Evolutionary conservation across 2,329 filamentous ascomycete species (phyloP), one percentile per base, ranked within the genome.

Genomic region (Neoscytalidium dimidiatum): DNA sequence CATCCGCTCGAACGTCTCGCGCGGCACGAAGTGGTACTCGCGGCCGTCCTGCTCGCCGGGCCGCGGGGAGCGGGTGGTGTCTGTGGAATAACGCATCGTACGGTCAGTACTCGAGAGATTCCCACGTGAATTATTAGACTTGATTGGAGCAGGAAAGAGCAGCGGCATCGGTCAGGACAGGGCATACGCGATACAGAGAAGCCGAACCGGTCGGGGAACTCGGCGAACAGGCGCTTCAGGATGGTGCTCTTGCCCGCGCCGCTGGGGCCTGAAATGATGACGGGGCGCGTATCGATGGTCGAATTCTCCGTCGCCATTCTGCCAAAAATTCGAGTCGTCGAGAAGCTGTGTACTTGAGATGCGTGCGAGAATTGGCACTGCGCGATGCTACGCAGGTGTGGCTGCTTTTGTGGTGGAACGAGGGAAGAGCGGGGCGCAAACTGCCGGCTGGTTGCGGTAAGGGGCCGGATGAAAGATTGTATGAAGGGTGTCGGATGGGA

Each of bases 201-300:
- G 64, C 84, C 88, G 71, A 94, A 92, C 21, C 87, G 86, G 60
- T 86, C 85, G 6, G 86, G 86, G 73, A 88, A 86, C 64, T 85
- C 83, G 29, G 87, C 81, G 75, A 92, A 90, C 57, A 94, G 87
- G 53, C 86, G 83, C 73, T 88, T 88, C 77, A 91, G 89, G 67
- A 94, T 87, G 13, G 92, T 94, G 71, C 90, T 91, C 80, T 95
- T 95, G 70, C 92, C 92, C 53, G 92, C 87, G 75, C 92, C 92
- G 11, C 87, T 90, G 67, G 92, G 92, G 64, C 92, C 92, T 56
- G 88, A 92, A 78, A 95, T 90, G 71, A 95, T 88, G 72, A 94
- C 83, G 14, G 90, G 91, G 28, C 67, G 67, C n/a, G 61, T 52
- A n/a, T 63, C 48, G 13, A 63, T 9, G 21, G 41, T 41, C n/a